Percentiles rank a stretch among this genome's conserved stretches.
Evolutionary conservation across 495 filamentous ascomycete species (phyloP).

Genomic region (Cudoniella acicularis): DNA sequence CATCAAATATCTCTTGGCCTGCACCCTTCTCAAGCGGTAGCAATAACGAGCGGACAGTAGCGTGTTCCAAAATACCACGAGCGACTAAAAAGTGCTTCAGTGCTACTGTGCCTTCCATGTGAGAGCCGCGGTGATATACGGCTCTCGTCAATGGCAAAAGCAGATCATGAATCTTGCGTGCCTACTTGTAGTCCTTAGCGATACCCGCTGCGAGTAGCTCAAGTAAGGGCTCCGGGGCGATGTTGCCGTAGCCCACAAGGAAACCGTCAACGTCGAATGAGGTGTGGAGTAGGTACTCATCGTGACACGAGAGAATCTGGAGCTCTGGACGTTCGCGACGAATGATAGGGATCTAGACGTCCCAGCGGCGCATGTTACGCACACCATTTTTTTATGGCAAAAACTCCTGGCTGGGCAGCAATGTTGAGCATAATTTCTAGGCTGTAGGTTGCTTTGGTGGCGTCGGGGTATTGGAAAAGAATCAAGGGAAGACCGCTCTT

Average conservation of each 20-base stretch:
- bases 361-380: conserved; percentile 37
- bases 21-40: conserved; percentile 30
- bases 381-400: conserved; percentile 39
- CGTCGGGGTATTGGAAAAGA: conserved; percentile 37
- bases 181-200: conserved; percentile 32
- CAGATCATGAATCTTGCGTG: conserved; percentile 31
- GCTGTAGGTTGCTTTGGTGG: conserved; percentile 35
- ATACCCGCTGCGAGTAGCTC: conserved; percentile 34
- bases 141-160: conserved; percentile 27
- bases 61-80: conserved; percentile 30
- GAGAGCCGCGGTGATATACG: conserved; percentile 34
- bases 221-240: conserved; percentile 33
- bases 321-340: conserved; percentile 30
- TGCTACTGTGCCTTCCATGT: conserved; percentile 35
- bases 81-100: conserved; percentile 34
- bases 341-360: conserved; percentile 35
- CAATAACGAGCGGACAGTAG: conserved; percentile 30
- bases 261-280: conserved; percentile 35
- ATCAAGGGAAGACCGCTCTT: conserved; percentile 31
- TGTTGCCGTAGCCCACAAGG: conserved; percentile 37
- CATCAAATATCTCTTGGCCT: conserved; percentile 31
- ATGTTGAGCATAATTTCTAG: conserved; percentile 37
- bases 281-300: conserved; percentile 36
- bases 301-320: conserved; percentile 35
- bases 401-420: conserved; percentile 30